Conservation (phyloP, 371 early-diverging fungal species). For the Encephalitozoon hellem region DNA sequence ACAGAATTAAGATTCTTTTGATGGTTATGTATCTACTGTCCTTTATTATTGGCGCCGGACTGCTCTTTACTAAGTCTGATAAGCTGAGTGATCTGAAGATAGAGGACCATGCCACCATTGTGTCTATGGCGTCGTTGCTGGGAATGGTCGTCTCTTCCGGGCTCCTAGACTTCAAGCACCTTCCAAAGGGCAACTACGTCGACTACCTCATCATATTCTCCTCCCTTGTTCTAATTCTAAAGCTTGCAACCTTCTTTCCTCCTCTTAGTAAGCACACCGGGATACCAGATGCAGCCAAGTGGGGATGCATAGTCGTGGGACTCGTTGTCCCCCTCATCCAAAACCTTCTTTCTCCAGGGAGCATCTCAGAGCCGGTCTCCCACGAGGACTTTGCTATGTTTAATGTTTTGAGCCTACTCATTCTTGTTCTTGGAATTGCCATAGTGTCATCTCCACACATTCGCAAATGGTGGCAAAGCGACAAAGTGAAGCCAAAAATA, state of each 20-base stretch:
- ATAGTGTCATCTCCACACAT: background rate
- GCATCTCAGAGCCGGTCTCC: background rate
- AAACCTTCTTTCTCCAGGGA: background rate
- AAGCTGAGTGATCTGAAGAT: background rate
- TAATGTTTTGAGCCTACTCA: background rate
- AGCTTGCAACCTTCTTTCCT: background rate
- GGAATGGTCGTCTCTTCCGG: background rate
- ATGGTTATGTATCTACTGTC: background rate
- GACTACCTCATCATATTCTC: background rate
- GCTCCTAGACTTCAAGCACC: background rate
- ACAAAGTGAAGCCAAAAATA: no score
- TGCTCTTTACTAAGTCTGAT: background rate
- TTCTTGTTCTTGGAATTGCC: background rate
- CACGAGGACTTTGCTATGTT: background rate
- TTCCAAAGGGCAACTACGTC: background rate
- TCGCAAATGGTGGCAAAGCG: background rate
- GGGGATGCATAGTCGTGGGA: background rate
- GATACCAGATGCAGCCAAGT: background rate
- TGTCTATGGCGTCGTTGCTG: background rate
- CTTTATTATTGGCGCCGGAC: background rate
- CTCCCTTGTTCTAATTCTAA: background rate
- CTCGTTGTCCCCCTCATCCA: background rate
- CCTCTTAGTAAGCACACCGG: background rate
- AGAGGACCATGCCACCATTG: background rate
- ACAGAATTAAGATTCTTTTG: background rate